A percentile compares a stretch with the other conserved stretches of the same genome.
Evolutionary conservation across 805 yeast genomes (phyloP).

Genomic region (Candida multigemmis): DNA sequence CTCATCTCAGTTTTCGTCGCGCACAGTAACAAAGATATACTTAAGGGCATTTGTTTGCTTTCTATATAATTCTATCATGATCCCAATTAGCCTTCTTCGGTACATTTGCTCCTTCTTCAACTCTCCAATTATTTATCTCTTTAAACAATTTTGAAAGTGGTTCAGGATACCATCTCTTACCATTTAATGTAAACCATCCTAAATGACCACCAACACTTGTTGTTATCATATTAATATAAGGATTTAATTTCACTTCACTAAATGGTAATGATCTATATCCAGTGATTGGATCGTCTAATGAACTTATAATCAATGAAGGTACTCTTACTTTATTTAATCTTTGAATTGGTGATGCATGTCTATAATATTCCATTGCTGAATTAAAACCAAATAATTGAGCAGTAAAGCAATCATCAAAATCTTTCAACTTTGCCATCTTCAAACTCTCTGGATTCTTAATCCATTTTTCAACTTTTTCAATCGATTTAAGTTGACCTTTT

Average conservation of each 20-base stretch:
- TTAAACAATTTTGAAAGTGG: constrained; percentile 26
- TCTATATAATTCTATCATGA: constrained; percentile 1
- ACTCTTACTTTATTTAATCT: constrained; percentile 47
- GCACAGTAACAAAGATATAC: too few relatives aligned
- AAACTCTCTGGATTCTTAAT: constrained; percentile 19
- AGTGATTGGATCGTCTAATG: constrained; percentile 63
- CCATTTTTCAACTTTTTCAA: constrained; percentile 16
- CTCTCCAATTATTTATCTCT: constrained; percentile 19
- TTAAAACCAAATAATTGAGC: constrained; percentile 55
- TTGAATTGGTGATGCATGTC: constrained; percentile 54
- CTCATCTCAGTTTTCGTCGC: too few relatives aligned
- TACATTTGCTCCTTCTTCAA: too few relatives aligned
- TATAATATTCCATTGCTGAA: constrained; percentile 52
- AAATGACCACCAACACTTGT: constrained; percentile 70
- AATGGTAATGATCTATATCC: constrained; percentile 44
- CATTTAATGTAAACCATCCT: constrained; percentile 33
- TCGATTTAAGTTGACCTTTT: constrained; percentile 14
- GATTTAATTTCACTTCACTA: constrained; percentile 42
- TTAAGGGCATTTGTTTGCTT: too few relatives aligned
- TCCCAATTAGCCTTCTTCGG: constrained; percentile 1
- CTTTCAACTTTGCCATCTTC: constrained; percentile 31
- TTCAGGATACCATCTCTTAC: constrained; percentile 29
- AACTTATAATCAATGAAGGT: constrained; percentile 52
- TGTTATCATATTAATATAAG: constrained; percentile 46
- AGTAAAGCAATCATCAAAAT: constrained; percentile 58